Percentiles rank a stretch among this genome's conserved stretches.
phyloP scores from a whole-genome alignment of 768 basidiomycete species.

The Pleurotus sapidus region DNA sequence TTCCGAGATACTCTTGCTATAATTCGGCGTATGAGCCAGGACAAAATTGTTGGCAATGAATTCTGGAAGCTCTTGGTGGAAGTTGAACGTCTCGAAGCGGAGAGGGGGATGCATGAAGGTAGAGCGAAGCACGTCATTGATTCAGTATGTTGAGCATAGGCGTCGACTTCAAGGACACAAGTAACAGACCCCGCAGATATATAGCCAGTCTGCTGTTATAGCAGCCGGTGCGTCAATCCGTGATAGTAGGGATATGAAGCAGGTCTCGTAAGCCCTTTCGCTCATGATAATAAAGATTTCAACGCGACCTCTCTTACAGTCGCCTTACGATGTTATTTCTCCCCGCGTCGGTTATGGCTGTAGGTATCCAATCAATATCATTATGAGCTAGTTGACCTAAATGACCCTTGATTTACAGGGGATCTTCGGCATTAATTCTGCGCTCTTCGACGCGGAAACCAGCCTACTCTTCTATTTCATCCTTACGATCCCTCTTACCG shows the following conservation, averaged over 20 bases:
- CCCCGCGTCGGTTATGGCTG: conserved; percentile 49
- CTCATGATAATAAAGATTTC: neutral
- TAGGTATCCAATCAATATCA: conserved; percentile 15
- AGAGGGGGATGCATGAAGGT: conserved; percentile 36
- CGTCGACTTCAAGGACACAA: neutral
- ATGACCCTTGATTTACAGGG: neutral
- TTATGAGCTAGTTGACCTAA: neutral
- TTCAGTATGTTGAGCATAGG: conserved; percentile 24
- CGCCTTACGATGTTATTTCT: conserved; percentile 59
- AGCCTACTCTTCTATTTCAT: neutral
- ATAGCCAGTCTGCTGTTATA: neutral
- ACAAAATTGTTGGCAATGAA: conserved; percentile 23
- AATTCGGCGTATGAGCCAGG: neutral
- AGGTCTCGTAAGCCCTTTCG: conserved; percentile 29
- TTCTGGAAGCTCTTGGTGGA: conserved; percentile 44
- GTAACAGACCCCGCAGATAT: neutral
- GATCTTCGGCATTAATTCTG: conserved; percentile 3
- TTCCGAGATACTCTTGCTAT: neutral
- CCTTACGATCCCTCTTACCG: conserved; percentile 1
- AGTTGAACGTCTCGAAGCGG: conserved; percentile 45
- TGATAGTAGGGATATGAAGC: conserved; percentile 42
- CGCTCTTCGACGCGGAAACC: neutral
- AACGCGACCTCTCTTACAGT: neutral
- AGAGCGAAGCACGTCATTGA: conserved; percentile 50
- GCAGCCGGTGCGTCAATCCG: neutral